A percentile compares a stretch with the other conserved stretches of the same genome.
Evolutionary conservation across 176 grass and related monocot genomes (phyloP).

Genomic region (Carex kokanica): DNA sequence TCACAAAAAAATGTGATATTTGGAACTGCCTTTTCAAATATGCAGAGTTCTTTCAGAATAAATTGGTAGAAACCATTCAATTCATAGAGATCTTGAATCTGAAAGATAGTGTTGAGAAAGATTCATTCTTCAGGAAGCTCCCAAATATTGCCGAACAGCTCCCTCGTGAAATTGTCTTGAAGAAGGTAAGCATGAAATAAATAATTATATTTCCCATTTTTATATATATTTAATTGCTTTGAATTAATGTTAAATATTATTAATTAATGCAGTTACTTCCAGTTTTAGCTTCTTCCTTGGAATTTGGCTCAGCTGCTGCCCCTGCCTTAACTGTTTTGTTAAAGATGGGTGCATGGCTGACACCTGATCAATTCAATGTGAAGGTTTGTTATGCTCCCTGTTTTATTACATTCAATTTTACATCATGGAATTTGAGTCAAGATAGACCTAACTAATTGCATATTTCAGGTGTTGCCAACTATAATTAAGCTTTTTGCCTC

Average conservation of each 20-base stretch:
- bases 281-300: slow-evolving; percentile 80
- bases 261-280: slow-evolving; percentile 68
- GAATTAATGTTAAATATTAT: slow-evolving; percentile 1
- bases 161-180: slow-evolving; percentile 92
- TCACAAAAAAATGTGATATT: background rate
- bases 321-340: slow-evolving; percentile 91
- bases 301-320: slow-evolving; percentile 97
- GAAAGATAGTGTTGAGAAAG: slow-evolving; percentile 98
- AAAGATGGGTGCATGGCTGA: slow-evolving; percentile 96
- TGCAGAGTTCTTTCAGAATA: slow-evolving; percentile 99
- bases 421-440: slow-evolving; percentile 1
- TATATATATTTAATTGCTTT: slow-evolving; percentile 20
- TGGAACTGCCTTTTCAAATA: slow-evolving; percentile 21
- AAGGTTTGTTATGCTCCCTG: slow-evolving; percentile 48
- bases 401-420: background rate
- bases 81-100: slow-evolving; percentile 98
- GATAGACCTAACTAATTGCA: slow-evolving; percentile 17
- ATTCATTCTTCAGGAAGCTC: slow-evolving; percentile 95
- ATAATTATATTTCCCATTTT: background rate
- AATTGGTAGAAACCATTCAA: slow-evolving; percentile 95
- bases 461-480: slow-evolving; percentile 82
- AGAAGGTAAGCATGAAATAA: slow-evolving; percentile 57
- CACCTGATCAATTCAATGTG: slow-evolving; percentile 71
- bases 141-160: slow-evolving; percentile 94
- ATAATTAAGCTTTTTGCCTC: slow-evolving; percentile 98